Percentiles rank a stretch among this genome's conserved stretches.
phyloP scores from a whole-genome alignment of 148 eudicot genomes.

The Nepenthes gracilis region DNA sequence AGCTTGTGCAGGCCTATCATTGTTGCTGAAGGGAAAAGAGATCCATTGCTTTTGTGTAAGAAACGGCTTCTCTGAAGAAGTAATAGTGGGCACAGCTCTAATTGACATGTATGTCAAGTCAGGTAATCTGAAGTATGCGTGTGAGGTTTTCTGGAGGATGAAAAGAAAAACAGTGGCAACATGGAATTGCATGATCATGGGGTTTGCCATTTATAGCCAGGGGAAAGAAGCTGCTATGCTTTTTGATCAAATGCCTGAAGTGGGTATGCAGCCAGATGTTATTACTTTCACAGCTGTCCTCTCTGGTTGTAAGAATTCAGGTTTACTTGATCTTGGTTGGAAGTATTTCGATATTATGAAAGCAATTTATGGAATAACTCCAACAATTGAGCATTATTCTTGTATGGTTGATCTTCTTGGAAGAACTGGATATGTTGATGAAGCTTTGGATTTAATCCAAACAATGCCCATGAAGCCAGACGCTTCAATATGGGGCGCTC shows the following conservation, averaged over 20 bases:
- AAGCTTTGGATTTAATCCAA: constrained; percentile 53
- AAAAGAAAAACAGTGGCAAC: constrained; percentile 29
- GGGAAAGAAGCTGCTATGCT: constrained; percentile 34
- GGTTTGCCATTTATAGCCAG: constrained; percentile 33
- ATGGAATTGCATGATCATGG: constrained; percentile 64
- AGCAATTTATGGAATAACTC: constrained; percentile 21
- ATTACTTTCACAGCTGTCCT: constrained; percentile 53
- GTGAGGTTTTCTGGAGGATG: constrained; percentile 22
- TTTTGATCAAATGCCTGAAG: constrained; percentile 29
- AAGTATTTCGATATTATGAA: constrained; percentile 53
- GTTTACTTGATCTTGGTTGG: constrained; percentile 49
- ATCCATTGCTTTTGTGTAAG: constrained; percentile 32
- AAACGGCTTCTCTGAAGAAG: constrained; percentile 29
- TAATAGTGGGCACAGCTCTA: constrained; percentile 35
- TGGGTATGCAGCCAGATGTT: constrained; percentile 31
- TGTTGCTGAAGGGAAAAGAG: constrained; percentile 45
- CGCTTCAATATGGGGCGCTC: constrained; percentile 48
- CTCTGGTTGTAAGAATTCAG: constrained; percentile 46
- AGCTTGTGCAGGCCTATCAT: constrained; percentile 42
- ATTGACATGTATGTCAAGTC: constrained; percentile 54
- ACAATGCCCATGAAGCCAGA: constrained; percentile 47
- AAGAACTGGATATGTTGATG: constrained; percentile 50
- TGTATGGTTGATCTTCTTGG: constrained; percentile 82
- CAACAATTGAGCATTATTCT: constrained; percentile 56
- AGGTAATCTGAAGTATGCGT: constrained; percentile 36